A percentile compares a stretch with the other conserved stretches of the same genome.
These are phyloP conservation scores for Colletotrichum sp. DNA, from an alignment of 2,329 filamentous ascomycete species.

Conservation along the genomic window DNA sequence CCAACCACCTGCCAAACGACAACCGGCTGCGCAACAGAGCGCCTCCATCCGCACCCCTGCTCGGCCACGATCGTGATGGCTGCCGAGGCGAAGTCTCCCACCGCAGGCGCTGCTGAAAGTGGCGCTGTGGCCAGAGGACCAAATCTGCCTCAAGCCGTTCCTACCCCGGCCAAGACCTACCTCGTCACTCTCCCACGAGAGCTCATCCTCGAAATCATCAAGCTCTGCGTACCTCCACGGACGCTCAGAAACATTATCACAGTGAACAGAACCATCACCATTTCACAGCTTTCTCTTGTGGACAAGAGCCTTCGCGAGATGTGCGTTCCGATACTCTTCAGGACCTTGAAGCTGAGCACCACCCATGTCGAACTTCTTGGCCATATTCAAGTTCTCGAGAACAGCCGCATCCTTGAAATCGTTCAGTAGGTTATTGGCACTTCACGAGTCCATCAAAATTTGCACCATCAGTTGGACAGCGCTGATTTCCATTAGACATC, in stretches of 20 bases:
- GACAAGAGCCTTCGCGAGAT: not conserved
- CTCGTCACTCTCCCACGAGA: not conserved
- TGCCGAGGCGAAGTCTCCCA: not conserved
- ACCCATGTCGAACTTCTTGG: not conserved
- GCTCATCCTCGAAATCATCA: not conserved
- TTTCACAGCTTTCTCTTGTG: not conserved
- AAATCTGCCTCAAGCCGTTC: fast-evolving
- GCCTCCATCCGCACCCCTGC: not conserved
- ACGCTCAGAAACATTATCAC: fast-evolving
- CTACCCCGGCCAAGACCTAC: not conserved
- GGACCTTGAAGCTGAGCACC: not conserved
- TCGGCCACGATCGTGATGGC: not conserved
- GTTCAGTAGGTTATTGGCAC: not conserved
- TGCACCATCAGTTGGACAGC: fast-evolving
- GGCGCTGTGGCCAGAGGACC: not conserved
- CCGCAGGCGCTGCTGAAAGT: not conserved
- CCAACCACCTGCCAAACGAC: not conserved
- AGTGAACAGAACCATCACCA: not conserved
- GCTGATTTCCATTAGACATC: not conserved
- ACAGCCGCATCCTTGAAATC: not conserved
- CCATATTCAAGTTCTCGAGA: not conserved
- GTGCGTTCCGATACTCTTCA: not conserved
- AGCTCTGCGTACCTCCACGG: not conserved
- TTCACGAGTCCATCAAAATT: fast-evolving
- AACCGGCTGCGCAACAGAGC: not conserved